Evolutionary conservation across 768 basidiomycete genomes (phyloP).

Genomic region (Kondoa subrosea): DNA sequence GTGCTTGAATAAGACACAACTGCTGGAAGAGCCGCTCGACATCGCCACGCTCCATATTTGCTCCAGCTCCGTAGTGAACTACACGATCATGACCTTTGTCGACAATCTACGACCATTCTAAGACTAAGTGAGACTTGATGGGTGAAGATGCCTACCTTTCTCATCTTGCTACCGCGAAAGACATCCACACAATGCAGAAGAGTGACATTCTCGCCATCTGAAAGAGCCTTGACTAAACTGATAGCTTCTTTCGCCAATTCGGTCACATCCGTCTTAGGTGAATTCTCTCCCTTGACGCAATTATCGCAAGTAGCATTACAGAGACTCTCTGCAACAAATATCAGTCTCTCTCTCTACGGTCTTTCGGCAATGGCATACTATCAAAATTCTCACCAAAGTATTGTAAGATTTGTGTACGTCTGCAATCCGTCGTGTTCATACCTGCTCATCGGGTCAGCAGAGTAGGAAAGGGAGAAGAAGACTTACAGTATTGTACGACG

Average conservation of each 20-base stretch:
- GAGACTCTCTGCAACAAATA: constrained; percentile 33
- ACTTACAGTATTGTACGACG: constrained; percentile 56
- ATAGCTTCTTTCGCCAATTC: constrained; percentile 44
- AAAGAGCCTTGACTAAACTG: constrained; percentile 41
- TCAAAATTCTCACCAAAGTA: constrained; percentile 76
- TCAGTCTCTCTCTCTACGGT: too few relatives aligned
- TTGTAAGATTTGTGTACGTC: constrained; percentile 68
- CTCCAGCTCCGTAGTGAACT: constrained; percentile 43
- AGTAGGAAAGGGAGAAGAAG: not conserved
- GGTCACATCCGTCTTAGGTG: constrained; percentile 46
- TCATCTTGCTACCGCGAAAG: constrained; percentile 48
- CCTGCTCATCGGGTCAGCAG: not conserved
- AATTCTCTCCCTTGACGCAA: constrained; percentile 43
- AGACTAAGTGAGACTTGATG: not conserved
- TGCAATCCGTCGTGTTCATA: constrained; percentile 61
- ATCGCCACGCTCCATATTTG: constrained; percentile 40
- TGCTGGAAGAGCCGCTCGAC: constrained; percentile 51
- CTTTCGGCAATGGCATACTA: constrained; percentile 2
- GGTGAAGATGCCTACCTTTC: constrained; percentile 19
- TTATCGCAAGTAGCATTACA: constrained; percentile 70
- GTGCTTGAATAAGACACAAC: constrained; percentile 40
- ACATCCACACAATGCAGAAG: constrained; percentile 45
- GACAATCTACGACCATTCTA: constrained; percentile 31
- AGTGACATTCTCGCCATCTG: constrained; percentile 43
- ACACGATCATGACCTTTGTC: constrained; percentile 40